Evolutionary conservation across 805 yeast genomes (phyloP), one percentile per base, ranked within the genome.

Genomic region (Candida cerambycidarum): DNA sequence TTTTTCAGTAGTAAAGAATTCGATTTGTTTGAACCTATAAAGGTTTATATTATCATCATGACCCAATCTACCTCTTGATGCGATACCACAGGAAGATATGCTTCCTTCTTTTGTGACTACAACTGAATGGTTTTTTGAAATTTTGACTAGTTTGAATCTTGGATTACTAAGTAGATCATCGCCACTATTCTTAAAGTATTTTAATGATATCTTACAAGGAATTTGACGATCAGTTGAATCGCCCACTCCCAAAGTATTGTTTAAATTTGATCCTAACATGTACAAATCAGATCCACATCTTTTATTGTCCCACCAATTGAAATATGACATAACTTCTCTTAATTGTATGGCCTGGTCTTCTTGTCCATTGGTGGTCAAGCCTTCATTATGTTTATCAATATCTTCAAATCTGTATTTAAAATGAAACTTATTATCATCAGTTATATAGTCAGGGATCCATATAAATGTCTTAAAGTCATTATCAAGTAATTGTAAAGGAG

Each of bases 11-110:
- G 55, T 47, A 31, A 78, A 62, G 14, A 57, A 65, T 0, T 67
- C 58, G 7, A 85, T 59, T 19, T 61, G 58, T 17, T 66, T 66
- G 55, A 72, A 82, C 2, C 63, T 57, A 47, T 73, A 76, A 41
- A 67, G 70, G 30, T 62, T 65, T 8, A 59, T 46, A 30, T 65
- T 66, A 1, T 75, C 77, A 9, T 39, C 67, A 46, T 76, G 73
- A 0, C 95, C 96, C 14, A 88, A 61, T 35, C 95, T 67, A 1
- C 95, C 95, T 38, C 84, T 67, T 1, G 83, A 69, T 4, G 85
- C 83, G 30, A 78, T 71, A 0, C 96, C 96, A 43, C 85, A 75
- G 0, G 83, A 65, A 45, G 65, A 79, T 0, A 88, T 51, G 38
- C 75, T 71, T 5, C 78, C 78, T 27, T 76, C 79, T 12, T 71